Evolutionary conservation across 805 yeast species (phyloP).

Genomic region (Debaryomyces castellii): DNA sequence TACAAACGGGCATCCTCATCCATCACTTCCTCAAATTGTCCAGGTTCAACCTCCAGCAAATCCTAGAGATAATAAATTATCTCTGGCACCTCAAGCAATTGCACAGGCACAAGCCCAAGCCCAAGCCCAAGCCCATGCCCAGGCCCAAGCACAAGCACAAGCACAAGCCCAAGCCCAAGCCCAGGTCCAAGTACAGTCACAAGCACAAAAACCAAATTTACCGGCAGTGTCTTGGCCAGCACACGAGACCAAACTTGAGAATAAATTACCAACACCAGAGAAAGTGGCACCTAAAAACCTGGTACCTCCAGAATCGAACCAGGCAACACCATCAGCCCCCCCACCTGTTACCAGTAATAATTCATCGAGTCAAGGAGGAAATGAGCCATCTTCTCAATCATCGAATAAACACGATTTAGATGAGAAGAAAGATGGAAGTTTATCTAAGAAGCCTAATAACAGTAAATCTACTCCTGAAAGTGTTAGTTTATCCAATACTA

Average conservation of each 20-base stretch:
- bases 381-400: neutral
- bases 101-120: conserved; percentile 6
- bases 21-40: conserved; percentile 11
- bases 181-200: neutral
- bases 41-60: conserved; percentile 12
- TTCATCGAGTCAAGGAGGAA: neutral
- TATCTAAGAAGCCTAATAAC: conserved; percentile 20
- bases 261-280: neutral
- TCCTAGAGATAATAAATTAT: conserved; percentile 5
- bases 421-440: conserved; percentile 32
- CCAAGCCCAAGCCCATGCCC: conserved; percentile 6
- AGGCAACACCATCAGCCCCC: neutral
- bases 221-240: too few species aligned
- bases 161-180: conserved; percentile 1
- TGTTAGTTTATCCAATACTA: conserved; percentile 14
- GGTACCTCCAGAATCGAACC: neutral
- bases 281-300: neutral
- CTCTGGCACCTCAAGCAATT: conserved; percentile 5
- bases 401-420: conserved; percentile 39
- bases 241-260: too few species aligned
- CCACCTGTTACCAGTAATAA: neutral
- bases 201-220: neutral
- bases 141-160: neutral
- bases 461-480: conserved; percentile 6
- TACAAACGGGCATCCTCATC: conserved; percentile 3